Base-by-base conservation (phyloP, 345 rosid genomes). In the Populus nigra region DNA sequence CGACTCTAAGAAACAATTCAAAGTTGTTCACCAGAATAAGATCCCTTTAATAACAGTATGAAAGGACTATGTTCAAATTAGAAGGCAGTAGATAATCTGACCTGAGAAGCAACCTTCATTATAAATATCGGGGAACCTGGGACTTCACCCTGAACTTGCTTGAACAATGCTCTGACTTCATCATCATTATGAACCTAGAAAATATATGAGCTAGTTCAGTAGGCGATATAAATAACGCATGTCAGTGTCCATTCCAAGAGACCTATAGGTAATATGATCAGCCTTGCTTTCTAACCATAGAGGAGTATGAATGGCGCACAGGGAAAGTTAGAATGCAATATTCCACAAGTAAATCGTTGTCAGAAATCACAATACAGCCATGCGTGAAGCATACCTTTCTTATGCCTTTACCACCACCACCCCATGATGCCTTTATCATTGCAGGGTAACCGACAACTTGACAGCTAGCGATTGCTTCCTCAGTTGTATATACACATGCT, bases 391-490 rank as follows among this genome's bases (percentile, higher is more conserved):
- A 72, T 70, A 96, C 99, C 99, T 96, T 96, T 88, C 99, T 89
- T 80, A 96, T 96, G 76, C 99, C 99, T 90, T 96, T 94, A 80
- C 99, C 99, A 50, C 99, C 99, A 47, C 99, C 99, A 75, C 99
- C 99, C 99, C 99, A 96, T 1, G 99, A 96, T 65, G 99, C 99
- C 92, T 96, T 96, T 87, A 94, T 96, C 99, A 96, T 96, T 83
- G 99, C 97, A 72, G 99, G 99, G 87, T 96, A 96, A 82, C 99
- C 99, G 50, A 96, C 94, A 81, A 96, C 88, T 86, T 92, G 97
- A 86, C 98, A 96, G 80, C 99, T 96, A 68, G 93, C 93, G 86
- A 94, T 88, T 17, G 97, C 99, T 85, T 96, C 99, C 85, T 94
- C 99, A 36, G 99, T 96, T 45, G 99, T 94, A 85, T 88, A 81